phyloP scores from a whole-genome alignment of 768 basidiomycete species.

The Russula abietina region DNA sequence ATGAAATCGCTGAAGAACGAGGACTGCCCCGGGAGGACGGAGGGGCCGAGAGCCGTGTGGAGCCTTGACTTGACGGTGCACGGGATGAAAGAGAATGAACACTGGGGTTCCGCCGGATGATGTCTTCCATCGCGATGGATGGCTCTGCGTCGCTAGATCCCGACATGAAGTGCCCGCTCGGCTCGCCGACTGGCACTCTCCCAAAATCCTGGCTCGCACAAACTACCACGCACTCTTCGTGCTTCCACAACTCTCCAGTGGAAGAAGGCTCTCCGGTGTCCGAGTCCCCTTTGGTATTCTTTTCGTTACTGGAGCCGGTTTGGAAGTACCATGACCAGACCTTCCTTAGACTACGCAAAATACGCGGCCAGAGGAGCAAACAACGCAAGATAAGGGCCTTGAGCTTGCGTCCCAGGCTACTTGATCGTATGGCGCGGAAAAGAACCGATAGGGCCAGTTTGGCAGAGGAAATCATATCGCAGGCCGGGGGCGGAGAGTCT shows the following conservation, averaged over 20 bases:
- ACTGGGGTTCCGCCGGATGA: background rate
- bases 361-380: background rate
- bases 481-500: too few relatives aligned
- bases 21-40: background rate
- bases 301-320: background rate
- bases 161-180: background rate
- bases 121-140: background rate
- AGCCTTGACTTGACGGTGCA: background rate
- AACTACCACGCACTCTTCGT: background rate
- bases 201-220: background rate
- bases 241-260: too few relatives aligned
- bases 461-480: conserved; percentile 1
- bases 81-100: background rate
- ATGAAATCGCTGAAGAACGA: background rate
- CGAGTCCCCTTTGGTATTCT: background rate
- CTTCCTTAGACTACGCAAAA: background rate
- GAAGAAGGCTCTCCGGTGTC: background rate
- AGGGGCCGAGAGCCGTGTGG: background rate
- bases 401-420: background rate
- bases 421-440: background rate
- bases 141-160: background rate
- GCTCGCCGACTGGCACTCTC: background rate
- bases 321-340: background rate
- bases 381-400: conserved; percentile 7
- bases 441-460: background rate